phyloP scores from a whole-genome alignment of 257 asterid species.

The Solanum pimpinellifolium region DNA sequence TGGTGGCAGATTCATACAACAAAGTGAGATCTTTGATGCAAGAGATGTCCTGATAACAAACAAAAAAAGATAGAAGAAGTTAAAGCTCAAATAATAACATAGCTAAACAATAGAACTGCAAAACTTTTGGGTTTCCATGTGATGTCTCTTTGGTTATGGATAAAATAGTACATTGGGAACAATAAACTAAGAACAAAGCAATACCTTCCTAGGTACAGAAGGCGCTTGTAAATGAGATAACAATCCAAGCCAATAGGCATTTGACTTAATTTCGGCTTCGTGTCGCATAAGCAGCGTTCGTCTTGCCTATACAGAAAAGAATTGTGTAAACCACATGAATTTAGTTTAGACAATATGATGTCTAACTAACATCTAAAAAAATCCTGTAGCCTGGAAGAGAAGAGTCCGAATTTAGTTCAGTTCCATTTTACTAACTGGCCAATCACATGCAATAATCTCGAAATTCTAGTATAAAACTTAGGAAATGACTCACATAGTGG shows the following conservation, averaged over 20 bases:
- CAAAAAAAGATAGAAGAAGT: background rate
- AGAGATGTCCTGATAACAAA: constrained; percentile 62
- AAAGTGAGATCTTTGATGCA: constrained; percentile 84
- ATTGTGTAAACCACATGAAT: background rate
- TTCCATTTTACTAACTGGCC: background rate
- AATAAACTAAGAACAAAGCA: background rate
- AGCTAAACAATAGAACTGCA: background rate
- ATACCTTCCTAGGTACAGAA: constrained; percentile 89
- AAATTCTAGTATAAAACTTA: background rate
- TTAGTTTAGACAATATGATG: background rate
- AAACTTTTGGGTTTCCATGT: background rate
- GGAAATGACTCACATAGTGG: background rate
- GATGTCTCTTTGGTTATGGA: background rate
- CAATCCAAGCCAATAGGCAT: constrained; percentile 95
- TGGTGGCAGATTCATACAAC: constrained; percentile 71
- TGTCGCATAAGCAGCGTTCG: constrained; percentile 96
- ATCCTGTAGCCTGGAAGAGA: background rate
- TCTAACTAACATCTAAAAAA: background rate
- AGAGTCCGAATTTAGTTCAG: background rate
- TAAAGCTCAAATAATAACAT: background rate
- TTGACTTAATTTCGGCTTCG: constrained; percentile 97
- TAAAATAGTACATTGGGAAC: background rate
- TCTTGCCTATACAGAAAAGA: constrained; percentile 48
- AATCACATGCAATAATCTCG: background rate
- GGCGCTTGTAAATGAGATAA: constrained; percentile 87